Evolutionary conservation across 202 grass and related monocot species (phyloP), one percentile per base, ranked within the genome.

Genomic region (Dendrocalamus latiflorus): DNA sequence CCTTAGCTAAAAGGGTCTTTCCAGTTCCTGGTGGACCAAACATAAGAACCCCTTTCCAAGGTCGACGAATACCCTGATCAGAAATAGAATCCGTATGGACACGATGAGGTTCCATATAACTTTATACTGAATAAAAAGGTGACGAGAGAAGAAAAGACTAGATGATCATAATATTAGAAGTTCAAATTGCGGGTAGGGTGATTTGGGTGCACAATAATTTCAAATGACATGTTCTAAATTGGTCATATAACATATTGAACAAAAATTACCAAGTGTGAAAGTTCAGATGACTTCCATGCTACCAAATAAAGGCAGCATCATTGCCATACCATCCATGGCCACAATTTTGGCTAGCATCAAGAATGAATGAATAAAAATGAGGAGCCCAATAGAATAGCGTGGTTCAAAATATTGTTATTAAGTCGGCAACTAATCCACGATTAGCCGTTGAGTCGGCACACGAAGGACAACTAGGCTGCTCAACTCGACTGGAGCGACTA

Each of bases 11-110:
- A 76, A 99, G 93, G 37, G 96, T 95, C 70, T 99, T 99, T 79
- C 96, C 96, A 30, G 96, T 99, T 81, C 96, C 96, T 53, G 96
- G 96, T 68, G 96, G 96, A 38, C 96, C 93, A 87, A 99, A 99
- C 96, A 99, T 99, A 72, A 99, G 93, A 75, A 95, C 96, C 57
- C 96, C 93, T 91, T 99, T 99, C 93, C 96, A 99, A 78, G 96
- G 96, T 75, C 96, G 88, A 57, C 96, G 93, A 90, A 99, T 99
- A 59, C 96, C 96, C 96, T 99, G 78, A 80, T 73, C 65, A 83
- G 15, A 77, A 90, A 80, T 38, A 85, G 55, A 81, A 65, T 34
- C n/a, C 20, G 1, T 66, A 70, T 33, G 24, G 14, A 37, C 34
- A 42, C 21, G 65, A 85, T 68, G 45, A 81, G 57, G 36, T 49